Base-by-base conservation (phyloP, 345 rosid species). In the Carallia brachiata region DNA sequence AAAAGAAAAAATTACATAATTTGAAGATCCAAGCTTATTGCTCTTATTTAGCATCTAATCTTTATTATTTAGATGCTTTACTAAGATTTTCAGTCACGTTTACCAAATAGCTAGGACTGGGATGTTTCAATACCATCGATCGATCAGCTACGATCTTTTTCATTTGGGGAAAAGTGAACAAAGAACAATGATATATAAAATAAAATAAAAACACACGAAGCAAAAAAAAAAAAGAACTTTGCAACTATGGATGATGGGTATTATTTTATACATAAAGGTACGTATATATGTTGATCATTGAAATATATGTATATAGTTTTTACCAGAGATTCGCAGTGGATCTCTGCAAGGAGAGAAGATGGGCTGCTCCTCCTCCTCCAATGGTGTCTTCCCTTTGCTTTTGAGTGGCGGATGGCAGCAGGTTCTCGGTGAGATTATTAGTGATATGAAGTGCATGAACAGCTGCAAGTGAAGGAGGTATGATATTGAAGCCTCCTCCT, bases 261-360 rank as follows among this genome's bases (percentile, higher is more conserved):
- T 44, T 44, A 13, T 15, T 44, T 12, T 44, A 12, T 13, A 44
- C 50, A 12, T 44, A 44, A 44, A 44, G 16, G 50, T 44, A 44
- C 16, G 50, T 13, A 44, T 4, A 16, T 13, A 44, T 44, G 50
- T 10, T 44, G 50, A 55, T 12, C 59, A 55, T 0, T 55, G 13
- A 55, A 55, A 55, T n/a, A 28, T n/a, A 28, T 3, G 8, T 23
- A 23, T 0, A 23, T 23, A 23, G 23, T 4, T 15, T 68, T 77
- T 83, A 90, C 97, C 97, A 89, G 70, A 82, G 90, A 86, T 87
- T 84, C 65, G 87, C 68, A 64, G 72, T 70, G 36, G 97, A 79
- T 80, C 88, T 84, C 75, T 87, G 88, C 69, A 84, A 66, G 15
- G 95, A 87, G 69, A 79, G 86, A 7, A 83, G 84, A 27, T 80